These are phyloP conservation scores for Lolium multiflorum DNA, from an alignment of 176 grass and related monocot genomes.

Conservation along the genomic window DNA sequence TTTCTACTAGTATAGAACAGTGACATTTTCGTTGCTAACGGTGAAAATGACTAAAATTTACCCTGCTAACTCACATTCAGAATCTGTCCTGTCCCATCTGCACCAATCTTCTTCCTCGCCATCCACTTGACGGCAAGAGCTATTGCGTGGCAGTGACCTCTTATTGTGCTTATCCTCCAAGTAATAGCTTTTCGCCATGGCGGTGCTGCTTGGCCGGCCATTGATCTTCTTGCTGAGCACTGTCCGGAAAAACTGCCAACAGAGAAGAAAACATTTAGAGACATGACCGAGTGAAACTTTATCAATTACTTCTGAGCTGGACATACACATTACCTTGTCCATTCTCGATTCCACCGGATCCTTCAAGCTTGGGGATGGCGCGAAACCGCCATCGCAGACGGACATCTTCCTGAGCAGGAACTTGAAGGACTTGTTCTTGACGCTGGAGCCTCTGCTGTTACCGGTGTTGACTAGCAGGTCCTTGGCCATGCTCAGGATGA, in stretches of 20 bases:
- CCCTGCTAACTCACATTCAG: slow-evolving; percentile 70
- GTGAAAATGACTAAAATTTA: not conserved
- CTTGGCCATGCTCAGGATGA: slow-evolving; percentile 79
- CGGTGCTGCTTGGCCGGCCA: slow-evolving; percentile 26
- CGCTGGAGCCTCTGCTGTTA: not conserved
- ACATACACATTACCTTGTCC: slow-evolving; percentile 62
- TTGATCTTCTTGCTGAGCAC: slow-evolving; percentile 71
- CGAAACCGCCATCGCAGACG: slow-evolving; percentile 63
- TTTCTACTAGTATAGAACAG: not conserved
- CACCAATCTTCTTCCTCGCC: slow-evolving; percentile 47
- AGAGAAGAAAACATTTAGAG: slow-evolving; percentile 7
- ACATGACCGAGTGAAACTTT: not conserved
- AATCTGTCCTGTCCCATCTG: slow-evolving; percentile 93
- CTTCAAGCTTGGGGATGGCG: slow-evolving; percentile 55
- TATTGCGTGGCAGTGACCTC: not conserved
- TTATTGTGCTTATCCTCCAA: slow-evolving; percentile 53
- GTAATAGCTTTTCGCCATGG: slow-evolving; percentile 42
- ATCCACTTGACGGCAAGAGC: not conserved
- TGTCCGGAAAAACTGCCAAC: slow-evolving; percentile 56
- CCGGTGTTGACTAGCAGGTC: slow-evolving; percentile 60
- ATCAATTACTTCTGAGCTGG: not conserved
- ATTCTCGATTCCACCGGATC: slow-evolving; percentile 78
- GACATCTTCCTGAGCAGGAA: slow-evolving; percentile 86
- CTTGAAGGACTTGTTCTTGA: slow-evolving; percentile 67
- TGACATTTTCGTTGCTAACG: not conserved